phyloP scores from a whole-genome alignment of 2,329 filamentous ascomycete species.

The Neopestalotiopsis sp. region DNA sequence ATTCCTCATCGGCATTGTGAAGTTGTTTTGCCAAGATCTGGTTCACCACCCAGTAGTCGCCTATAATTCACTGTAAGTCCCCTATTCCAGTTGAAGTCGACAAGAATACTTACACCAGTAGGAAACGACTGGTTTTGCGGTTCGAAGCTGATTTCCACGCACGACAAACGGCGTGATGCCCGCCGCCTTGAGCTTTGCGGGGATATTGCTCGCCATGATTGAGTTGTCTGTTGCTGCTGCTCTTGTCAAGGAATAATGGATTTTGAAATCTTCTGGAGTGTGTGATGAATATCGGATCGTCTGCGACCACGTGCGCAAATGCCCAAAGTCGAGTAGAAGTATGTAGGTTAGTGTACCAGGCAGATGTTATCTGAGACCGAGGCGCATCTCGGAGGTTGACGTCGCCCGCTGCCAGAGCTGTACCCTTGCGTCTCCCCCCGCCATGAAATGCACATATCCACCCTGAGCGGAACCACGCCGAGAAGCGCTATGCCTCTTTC shows the following conservation, averaged over 20 bases:
- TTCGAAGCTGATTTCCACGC: constrained; percentile 83
- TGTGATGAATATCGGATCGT: neutral
- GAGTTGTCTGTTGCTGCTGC: neutral
- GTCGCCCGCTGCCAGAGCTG: neutral
- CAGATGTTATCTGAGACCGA: neutral
- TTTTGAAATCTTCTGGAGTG: neutral
- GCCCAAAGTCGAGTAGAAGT: neutral
- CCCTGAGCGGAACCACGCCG: neutral
- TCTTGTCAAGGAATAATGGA: neutral
- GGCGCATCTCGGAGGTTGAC: neutral
- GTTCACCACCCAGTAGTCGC: constrained; percentile 91
- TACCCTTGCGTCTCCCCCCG: neutral
- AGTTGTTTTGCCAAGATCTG: constrained; percentile 84
- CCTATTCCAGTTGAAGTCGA: neutral
- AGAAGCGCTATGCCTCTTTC: neutral
- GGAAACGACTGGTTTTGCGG: constrained; percentile 83
- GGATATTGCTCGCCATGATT: constrained; percentile 75
- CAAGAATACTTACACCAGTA: constrained; percentile 82
- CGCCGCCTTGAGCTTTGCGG: constrained; percentile 75
- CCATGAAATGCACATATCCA: neutral
- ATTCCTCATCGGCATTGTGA: constrained; percentile 79
- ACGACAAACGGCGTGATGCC: constrained; percentile 86
- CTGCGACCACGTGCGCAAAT: neutral
- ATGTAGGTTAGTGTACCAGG: neutral
- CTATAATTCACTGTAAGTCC: constrained; percentile 47